Base-by-base conservation (phyloP, 345 rosid species). In the Punica granatum region DNA sequence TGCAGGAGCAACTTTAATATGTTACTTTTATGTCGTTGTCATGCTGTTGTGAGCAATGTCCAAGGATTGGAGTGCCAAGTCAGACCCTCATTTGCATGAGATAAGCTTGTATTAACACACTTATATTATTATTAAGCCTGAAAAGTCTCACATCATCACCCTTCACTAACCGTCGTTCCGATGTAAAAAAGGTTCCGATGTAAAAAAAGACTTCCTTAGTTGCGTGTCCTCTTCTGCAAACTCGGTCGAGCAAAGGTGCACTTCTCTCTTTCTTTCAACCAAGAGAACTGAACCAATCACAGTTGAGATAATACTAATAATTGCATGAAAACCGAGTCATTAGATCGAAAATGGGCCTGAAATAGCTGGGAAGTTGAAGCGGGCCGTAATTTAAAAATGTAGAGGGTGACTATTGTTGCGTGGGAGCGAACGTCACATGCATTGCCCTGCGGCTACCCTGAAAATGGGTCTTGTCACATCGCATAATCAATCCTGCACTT, bases 81-180 rank as follows among this genome's bases (percentile, higher is more conserved):
- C 36, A 60, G 64, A 60, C 41, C 42, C 9, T 62, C 65, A 62
- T 9, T 19, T 28, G 26, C 65, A 62, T 35, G 42, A 62, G 37
- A 9, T 34, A 60, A 60, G 64, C n/a, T n/a, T n/a, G n/a, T n/a
- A n/a, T n/a, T n/a, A n/a, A n/a, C 39, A 18, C 37, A 13, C 5
- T 36, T n/a, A 31, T 28, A 6, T 31, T 60, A 23, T 8, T 23
- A 60, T 15, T n/a, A n/a, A 32, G 36, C 25, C 41, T n/a, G n/a
- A 6, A 36, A 6, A 23, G 3, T 15, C 15, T 56, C 2, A 23
- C 30, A n/a, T n/a, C n/a, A n/a, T n/a, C n/a, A n/a, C n/a, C n/a
- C n/a, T n/a, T n/a, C n/a, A n/a, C n/a, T n/a, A n/a, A n/a, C n/a
- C n/a, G n/a, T n/a, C n/a, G n/a, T n/a, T n/a, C n/a, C n/a, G n/a